Percentiles rank a stretch among this genome's conserved stretches.
Evolutionary conservation across 176 grass and related monocot genomes (phyloP).

Genomic region (Ananas comosus): DNA sequence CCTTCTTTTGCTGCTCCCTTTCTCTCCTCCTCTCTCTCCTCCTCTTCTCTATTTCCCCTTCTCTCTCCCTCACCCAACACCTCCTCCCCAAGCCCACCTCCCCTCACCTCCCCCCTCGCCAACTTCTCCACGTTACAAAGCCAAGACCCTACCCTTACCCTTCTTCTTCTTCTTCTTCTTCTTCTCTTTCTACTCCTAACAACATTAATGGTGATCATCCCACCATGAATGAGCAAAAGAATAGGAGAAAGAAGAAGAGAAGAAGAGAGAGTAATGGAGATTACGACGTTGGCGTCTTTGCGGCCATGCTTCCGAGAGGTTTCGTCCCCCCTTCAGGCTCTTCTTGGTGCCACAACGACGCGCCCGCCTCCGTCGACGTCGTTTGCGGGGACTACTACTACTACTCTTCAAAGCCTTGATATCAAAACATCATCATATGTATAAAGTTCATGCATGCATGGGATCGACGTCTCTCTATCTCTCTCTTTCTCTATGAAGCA

Average conservation of each 20-base stretch:
- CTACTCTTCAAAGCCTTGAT: neutral
- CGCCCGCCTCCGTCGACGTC: neutral
- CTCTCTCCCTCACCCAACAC: neutral
- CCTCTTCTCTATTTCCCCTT: neutral
- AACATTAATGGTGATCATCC: neutral
- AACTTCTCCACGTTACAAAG: conserved; percentile 1
- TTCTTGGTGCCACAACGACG: conserved; percentile 2
- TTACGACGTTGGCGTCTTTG: neutral
- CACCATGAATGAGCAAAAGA: too few relatives aligned
- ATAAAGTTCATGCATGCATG: neutral
- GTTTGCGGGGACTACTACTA: conserved; percentile 2
- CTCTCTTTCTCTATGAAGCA: neutral
- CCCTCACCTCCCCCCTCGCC: neutral
- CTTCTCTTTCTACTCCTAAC: too few relatives aligned
- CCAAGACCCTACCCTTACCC: neutral
- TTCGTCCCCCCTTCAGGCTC: conserved; percentile 2
- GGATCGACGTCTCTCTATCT: neutral
- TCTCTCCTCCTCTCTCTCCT: neutral
- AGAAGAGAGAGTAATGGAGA: neutral
- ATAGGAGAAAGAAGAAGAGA: neutral
- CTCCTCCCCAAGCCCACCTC: neutral
- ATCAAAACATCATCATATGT: neutral
- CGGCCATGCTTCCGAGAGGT: conserved; percentile 1
- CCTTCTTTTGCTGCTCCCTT: neutral
- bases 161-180: too few relatives aligned